phyloP scores from a whole-genome alignment of 2,329 filamentous ascomycete species.

The Alternaria brassicae region DNA sequence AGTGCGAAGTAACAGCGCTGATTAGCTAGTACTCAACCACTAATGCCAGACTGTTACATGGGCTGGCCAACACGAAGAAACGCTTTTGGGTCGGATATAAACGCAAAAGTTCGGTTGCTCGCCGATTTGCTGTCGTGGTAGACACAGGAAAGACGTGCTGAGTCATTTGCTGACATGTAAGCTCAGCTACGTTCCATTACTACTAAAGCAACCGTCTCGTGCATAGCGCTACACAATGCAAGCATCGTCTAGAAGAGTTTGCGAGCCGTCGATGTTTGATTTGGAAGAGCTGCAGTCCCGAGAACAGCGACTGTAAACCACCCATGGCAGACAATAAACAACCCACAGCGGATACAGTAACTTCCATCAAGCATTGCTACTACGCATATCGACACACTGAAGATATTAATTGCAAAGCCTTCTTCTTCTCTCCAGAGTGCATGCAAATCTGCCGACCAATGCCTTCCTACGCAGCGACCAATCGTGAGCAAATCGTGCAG shows the following conservation, averaged over 20 bases:
- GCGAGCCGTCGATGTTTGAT: background rate
- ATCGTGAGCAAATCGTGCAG: conserved; percentile 14
- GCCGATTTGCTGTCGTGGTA: background rate
- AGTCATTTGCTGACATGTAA: conserved; percentile 2
- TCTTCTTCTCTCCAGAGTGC: conserved; percentile 22
- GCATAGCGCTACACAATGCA: background rate
- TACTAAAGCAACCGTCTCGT: background rate
- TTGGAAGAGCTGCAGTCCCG: background rate
- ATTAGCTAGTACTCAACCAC: conserved; percentile 7
- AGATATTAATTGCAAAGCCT: conserved; percentile 13
- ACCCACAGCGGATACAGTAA: background rate
- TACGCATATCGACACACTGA: conserved; percentile 18
- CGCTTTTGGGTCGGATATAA: background rate
- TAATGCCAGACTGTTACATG: background rate
- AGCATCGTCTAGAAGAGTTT: background rate
- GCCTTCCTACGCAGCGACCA: conserved; percentile 19
- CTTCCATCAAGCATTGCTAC: conserved; percentile 16
- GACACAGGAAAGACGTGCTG: background rate
- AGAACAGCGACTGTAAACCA: background rate
- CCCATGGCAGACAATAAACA: background rate
- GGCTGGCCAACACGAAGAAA: background rate
- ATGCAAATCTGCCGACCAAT: conserved; percentile 22
- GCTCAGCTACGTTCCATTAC: background rate
- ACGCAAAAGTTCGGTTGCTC: background rate
- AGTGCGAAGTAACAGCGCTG: conserved; percentile 46